Percentiles rank a stretch among this genome's conserved stretches.
These are phyloP conservation scores for Naganishia randhawae DNA, from an alignment of 768 basidiomycete genomes.

Conservation along the genomic window DNA sequence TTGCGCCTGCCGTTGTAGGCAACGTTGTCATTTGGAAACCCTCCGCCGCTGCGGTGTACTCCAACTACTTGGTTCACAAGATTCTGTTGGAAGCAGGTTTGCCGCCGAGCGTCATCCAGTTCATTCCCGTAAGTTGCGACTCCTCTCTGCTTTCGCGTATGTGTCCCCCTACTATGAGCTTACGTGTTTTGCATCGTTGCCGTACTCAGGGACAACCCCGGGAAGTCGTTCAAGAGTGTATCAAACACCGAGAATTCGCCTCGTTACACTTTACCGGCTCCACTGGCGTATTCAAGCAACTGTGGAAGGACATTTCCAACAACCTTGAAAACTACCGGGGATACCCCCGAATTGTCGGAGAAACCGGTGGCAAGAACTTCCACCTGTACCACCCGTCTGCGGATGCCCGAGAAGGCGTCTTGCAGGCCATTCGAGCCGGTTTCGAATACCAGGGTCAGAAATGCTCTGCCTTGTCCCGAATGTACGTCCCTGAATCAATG, in stretches of 20 bases:
- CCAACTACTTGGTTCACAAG: conserved; percentile 87
- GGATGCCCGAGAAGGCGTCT: conserved; percentile 80
- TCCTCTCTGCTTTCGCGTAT: neutral
- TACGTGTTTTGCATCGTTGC: too few relatives aligned
- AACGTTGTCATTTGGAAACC: conserved; percentile 98
- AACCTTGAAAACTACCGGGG: conserved; percentile 82
- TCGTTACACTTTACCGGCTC: conserved; percentile 95
- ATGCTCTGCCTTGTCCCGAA: conserved; percentile 86
- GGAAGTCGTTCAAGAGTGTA: conserved; percentile 77
- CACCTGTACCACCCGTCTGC: conserved; percentile 85
- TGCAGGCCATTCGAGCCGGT: conserved; percentile 78
- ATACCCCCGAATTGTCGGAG: conserved; percentile 94
- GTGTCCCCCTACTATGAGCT: too few relatives aligned
- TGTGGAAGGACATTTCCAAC: conserved; percentile 90
- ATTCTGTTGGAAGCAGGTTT: conserved; percentile 90
- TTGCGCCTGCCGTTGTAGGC: conserved; percentile 86
- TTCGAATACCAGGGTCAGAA: conserved; percentile 97
- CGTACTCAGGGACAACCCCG: conserved; percentile 57
- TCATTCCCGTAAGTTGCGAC: conserved; percentile 63
- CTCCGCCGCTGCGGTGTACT: conserved; percentile 88
- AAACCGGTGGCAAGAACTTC: conserved; percentile 98
- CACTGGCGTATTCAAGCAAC: conserved; percentile 85
- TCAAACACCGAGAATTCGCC: conserved; percentile 73
- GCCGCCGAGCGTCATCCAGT: conserved; percentile 92
- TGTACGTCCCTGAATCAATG: conserved; percentile 80